Base-by-base conservation (phyloP, 2,329 filamentous ascomycete genomes). In the Tolypocladium endophyticum region DNA sequence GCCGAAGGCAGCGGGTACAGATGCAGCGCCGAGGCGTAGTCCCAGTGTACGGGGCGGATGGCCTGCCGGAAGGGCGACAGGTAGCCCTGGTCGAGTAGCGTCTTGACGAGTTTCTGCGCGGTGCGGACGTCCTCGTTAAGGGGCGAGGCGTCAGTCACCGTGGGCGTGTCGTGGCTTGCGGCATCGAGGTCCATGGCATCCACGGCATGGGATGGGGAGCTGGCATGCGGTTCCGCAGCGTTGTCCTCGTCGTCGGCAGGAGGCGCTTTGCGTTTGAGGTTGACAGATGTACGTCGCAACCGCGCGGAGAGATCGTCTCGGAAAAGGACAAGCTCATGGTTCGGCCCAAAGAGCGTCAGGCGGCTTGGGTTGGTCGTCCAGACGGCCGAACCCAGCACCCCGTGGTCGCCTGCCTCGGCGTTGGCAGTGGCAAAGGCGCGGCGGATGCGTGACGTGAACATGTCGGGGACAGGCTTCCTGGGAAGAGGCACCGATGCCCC, bases 301-400 rank as follows among this genome's bases (percentile, higher is more conserved):
- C 94, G 84, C 25, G 87, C 84, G 0, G 89, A 87, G 11, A 97
- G 83, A 70, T 97, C 90, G 71, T 99, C 94, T 43, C 94, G 79
- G 69, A 96, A 89, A 1, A 99, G 73, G 0, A 93, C 86, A 60
- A 99, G 82, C 69, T 99, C 94, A 68, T 96, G 90, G 39, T 86
- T 85, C 0, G 92, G 89, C 0, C 93, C 93, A 69, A 97, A 99
- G 62, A 96, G 80, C 35, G 84, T 88, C 33, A 99, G 70, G 20
- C 92, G 84, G 36, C 88, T 83, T 0, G 94, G 94, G 69, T 97
- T 99, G 16, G 85, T 90, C 0, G 93, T 88, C 91, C 92, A 97
- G 2, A 96, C 78, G 0, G 90, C 90, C 38, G 84, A 78, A 25
- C 80, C 76, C 43, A 78, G 61, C 33, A 62, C 56, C 16, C 61